Base-by-base conservation (phyloP, 2,329 filamentous ascomycete genomes). In the Talaromyces sp. region DNA sequence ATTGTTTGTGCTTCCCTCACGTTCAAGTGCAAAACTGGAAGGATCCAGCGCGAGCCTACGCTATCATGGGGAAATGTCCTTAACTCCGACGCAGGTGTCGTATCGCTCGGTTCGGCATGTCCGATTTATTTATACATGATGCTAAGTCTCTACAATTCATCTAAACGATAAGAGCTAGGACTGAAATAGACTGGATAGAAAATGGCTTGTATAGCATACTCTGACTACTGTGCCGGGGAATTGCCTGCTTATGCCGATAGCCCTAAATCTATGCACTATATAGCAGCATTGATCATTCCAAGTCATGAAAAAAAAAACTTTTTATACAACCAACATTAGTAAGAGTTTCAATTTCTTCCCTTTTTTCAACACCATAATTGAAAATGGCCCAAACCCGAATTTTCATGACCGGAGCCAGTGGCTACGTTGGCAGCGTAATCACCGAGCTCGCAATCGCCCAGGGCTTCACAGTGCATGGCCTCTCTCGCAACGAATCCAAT, bases 381-480 rank as follows among this genome's bases (percentile, higher is more conserved):
- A 49, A 19, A 49, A 58, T 58, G 56, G 26, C 56, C 13, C 29
- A 58, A 55, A 27, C 26, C 24, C 66, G 64, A 53, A 65, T 75
- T 60, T 79, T 79, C 68, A 70, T 80, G 6, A 79, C 77, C 43
- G 77, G 77, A 2, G 77, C 71, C 11, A 74, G 64, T 55, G 77
- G 77, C 32, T 78, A 75, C 64, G 64, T 79, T 38, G 78, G 77
- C 59, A 65, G 67, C 4, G 66, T 62, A n/a, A 60, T 81, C 19
- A 71, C 69, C 38, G 64, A 71, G 46, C 63, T 71, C 29, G 77
- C 77, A 59, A 62, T 79, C 35, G 62, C 67, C 17, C 62, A 72
- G 6, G 77, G 78, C 60, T 76, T 81, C 65, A 60, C 65, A 8
- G 76, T 82, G 19, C 68, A 68, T 56, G 78, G 73, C 5, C 75